A percentile compares a stretch with the other conserved stretches of the same genome.
phyloP scores from a whole-genome alignment of 2,329 filamentous ascomycete species.

The Pyricularia grisea region DNA sequence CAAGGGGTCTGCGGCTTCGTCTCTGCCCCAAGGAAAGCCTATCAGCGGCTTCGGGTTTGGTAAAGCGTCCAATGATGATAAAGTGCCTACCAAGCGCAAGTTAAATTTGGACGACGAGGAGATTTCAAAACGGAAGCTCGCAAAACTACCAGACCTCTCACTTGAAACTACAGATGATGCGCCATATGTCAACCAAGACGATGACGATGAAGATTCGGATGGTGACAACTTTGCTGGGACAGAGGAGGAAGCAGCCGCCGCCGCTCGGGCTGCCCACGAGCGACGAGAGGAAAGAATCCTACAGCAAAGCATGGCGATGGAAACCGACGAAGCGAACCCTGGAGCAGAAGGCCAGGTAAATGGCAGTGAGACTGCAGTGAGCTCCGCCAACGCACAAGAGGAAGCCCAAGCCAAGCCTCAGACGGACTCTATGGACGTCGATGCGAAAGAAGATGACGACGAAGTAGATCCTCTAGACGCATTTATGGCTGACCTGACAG shows the following conservation, averaged over 20 bases:
- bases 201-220: slow-evolving; percentile 61
- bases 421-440: slow-evolving; percentile 22
- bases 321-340: slow-evolving; percentile 27
- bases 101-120: slow-evolving; percentile 86
- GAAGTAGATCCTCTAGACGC: slow-evolving; percentile 85
- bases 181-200: slow-evolving; percentile 49
- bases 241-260: slow-evolving; percentile 81
- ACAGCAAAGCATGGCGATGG: slow-evolving; percentile 35
- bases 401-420: slow-evolving; percentile 45
- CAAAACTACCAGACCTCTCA: slow-evolving; percentile 74
- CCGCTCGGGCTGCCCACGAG: slow-evolving; percentile 76
- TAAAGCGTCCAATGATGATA: slow-evolving; percentile 60
- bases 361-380: slow-evolving; percentile 11
- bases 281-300: slow-evolving; percentile 62
- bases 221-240: slow-evolving; percentile 69
- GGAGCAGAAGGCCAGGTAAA: slow-evolving; percentile 15
- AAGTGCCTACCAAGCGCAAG: slow-evolving; percentile 60
- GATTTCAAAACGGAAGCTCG: slow-evolving; percentile 75
- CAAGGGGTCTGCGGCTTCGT: slow-evolving; percentile 2
- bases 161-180: slow-evolving; percentile 53
- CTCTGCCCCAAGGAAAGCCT: slow-evolving; percentile 38
- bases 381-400: slow-evolving; percentile 58
- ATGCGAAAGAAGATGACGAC: slow-evolving; percentile 51
- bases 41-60: slow-evolving; percentile 77
- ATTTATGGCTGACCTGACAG: slow-evolving; percentile 74